Evolutionary conservation across 2,329 filamentous ascomycete species (phyloP).

Genomic region (Helicocarpus griseus): DNA sequence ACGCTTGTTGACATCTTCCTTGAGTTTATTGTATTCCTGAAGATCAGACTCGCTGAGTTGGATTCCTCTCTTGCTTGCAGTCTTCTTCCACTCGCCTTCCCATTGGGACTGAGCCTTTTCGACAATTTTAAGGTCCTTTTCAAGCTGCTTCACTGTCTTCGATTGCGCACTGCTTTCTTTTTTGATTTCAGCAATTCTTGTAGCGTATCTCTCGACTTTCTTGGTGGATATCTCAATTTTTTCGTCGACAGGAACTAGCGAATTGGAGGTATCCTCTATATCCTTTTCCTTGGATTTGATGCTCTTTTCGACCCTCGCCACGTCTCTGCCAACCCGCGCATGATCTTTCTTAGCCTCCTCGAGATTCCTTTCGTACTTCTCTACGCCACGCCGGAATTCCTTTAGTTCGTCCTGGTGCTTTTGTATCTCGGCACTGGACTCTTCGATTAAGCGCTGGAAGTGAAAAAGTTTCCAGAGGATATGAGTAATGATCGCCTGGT

Average conservation of each 20-base stretch:
- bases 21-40: constrained; percentile 78
- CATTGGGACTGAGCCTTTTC: constrained; percentile 83
- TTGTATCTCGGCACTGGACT: constrained; percentile 80
- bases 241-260: constrained; percentile 79
- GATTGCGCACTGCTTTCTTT: constrained; percentile 69
- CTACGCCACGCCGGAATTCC: constrained; percentile 78
- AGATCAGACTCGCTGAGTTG: constrained; percentile 78
- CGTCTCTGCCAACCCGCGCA: constrained; percentile 62
- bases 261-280: constrained; percentile 77
- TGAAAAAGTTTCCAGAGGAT: constrained; percentile 96
- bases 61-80: constrained; percentile 75
- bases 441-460: constrained; percentile 86
- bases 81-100: constrained; percentile 76
- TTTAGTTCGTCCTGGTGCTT: constrained; percentile 92
- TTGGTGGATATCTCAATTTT: constrained; percentile 73
- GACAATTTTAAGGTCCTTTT: constrained; percentile 73
- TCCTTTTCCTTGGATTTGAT: constrained; percentile 81
- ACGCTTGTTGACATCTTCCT: constrained; percentile 73
- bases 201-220: constrained; percentile 59
- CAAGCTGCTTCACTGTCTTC: constrained; percentile 58
- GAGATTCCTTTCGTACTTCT: constrained; percentile 69
- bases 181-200: constrained; percentile 58
- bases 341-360: constrained; percentile 80
- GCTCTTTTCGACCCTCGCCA: constrained; percentile 69
- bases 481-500: constrained; percentile 84